Evolutionary conservation across 169 alveolate species (phyloP), one percentile per base, ranked within the genome.

Genomic region (Amoebophrya sp.): DNA sequence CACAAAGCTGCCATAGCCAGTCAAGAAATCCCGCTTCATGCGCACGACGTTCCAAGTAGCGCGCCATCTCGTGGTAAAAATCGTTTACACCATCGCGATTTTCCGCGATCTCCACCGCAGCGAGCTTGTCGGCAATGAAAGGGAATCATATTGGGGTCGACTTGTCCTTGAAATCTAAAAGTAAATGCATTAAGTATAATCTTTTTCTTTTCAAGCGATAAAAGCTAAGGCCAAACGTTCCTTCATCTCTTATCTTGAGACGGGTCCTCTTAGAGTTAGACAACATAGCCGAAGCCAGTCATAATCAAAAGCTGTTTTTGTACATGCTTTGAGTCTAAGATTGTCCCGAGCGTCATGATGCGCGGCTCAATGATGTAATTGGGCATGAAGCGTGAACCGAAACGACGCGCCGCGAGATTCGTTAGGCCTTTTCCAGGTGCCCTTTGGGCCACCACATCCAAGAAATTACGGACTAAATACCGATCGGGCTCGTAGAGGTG

Each of bases 1-100:
- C 83, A 36, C 83, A 65, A 6, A 65, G 83, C 83, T 26, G 33
- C 83, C 83, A 65, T 6, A 65, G 83, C 83, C 38, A 65, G 83
- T 65, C 83, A 29, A 65, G 12, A 26, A 26, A 26, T 18, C 36
- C 83, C 36, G 83, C 83, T 65, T 65, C 83, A 36, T 65, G 83
- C 83, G 83, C 83, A 10, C 83, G 12, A 6, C 83, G 12, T 36
- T 65, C 83, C 83, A 65, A 36, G 26, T 65, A 65, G 33, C 83
- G 83, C 33, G 83, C 83, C 83, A 65, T 1, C 33, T 65, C 83
- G 83, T 65, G 83, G 83, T 65, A 65, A 26, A 65, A 65, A 26
- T 65, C 83, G 83, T 65, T 65, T 26, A 26, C 36, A 10, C 83
- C 83, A 36, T 65, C 26, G 33, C 83, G 83, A 18, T 65, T 65